A percentile compares a stretch with the other conserved stretches of the same genome.
These are phyloP conservation scores for Dipodascus geniculatus DNA, from an alignment of 805 yeast species.

Conservation along the genomic window DNA sequence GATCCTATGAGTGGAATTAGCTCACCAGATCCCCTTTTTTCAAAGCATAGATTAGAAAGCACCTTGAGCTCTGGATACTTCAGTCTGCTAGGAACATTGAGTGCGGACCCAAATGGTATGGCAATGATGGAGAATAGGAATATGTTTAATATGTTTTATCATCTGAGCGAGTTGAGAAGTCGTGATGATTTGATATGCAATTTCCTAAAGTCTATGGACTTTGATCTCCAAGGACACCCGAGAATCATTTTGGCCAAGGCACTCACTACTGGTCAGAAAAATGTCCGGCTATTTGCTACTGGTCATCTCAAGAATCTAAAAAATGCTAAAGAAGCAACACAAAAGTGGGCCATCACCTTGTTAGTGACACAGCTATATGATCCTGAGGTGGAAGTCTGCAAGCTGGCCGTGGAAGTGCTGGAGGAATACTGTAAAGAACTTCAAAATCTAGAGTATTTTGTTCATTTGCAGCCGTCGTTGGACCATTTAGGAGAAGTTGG, in stretches of 20 bases:
- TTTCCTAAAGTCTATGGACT: constrained; percentile 52
- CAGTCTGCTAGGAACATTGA: constrained; percentile 61
- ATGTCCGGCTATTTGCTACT: constrained; percentile 48
- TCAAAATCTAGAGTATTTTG: constrained; percentile 36
- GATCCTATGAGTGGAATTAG: constrained; percentile 69
- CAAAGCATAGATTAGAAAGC: constrained; percentile 42
- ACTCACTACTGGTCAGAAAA: constrained; percentile 40
- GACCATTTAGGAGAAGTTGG: constrained; percentile 40
- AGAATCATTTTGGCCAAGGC: constrained; percentile 56
- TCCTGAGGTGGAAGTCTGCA: constrained; percentile 41
- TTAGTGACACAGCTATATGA: constrained; percentile 65
- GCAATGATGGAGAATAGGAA: constrained; percentile 70
- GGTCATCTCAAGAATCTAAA: constrained; percentile 36
- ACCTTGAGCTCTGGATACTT: constrained; percentile 72
- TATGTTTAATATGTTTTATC: constrained; percentile 67
- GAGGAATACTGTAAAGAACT: constrained; percentile 39
- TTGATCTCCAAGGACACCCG: constrained; percentile 49
- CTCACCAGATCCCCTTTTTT: constrained; percentile 64
- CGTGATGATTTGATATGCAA: constrained; percentile 46
- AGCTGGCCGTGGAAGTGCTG: constrained; percentile 42
- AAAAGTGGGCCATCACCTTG: constrained; percentile 38
- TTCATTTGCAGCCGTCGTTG: constrained; percentile 44
- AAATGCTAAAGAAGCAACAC: constrained; percentile 12
- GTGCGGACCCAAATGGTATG: constrained; percentile 50
- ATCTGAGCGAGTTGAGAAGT: constrained; percentile 43